Base-by-base conservation (phyloP, 495 filamentous ascomycete species). In the Aspergillus saccharolyticus region DNA sequence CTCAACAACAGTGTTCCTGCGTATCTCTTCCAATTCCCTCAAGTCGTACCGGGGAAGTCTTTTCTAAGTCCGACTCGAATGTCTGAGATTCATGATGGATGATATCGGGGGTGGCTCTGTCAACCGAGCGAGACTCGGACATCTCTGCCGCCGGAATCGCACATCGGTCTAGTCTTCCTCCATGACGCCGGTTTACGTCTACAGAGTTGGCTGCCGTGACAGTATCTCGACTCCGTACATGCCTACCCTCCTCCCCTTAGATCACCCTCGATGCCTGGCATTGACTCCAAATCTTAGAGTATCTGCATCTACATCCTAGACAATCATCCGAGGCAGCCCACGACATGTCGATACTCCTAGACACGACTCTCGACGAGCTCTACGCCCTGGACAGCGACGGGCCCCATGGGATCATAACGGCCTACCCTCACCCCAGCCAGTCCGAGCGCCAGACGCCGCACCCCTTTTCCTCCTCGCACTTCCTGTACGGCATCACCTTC, bases 331-430 rank as follows among this genome's bases (percentile, higher is more conserved):
- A 18, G 20, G 25, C 28, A 14, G 25, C 33, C n/a, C 39, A 14
- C 14, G 10, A 24, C 4, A 17, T 21, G 42, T 42, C 54, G 7
- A 20, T 55, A 25, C 14, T 39, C 30, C 44, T 55, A 18, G 54
- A 55, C 54, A 48, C 18, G 25, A 59, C 57, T 15, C 25, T 59
- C 43, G 24, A 28, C 30, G 57, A 59, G 20, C 57, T 59, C n/a
- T 59, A 59, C 20, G 6, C 20, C 4, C 10, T 48, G 7, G 57
- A 59, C 46, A 42, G 16, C 15, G 49, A 49, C 19, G 22, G 17
- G 3, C 7, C 18, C 39, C 18, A 21, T 22, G 14, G 17, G 15
- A 16, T 54, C 20, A 30, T 50, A 22, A 12, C 50, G 5, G 42
- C 39, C 14, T 42, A 54, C 20, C 44, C 43, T 7, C 14, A 50